These are phyloP conservation scores for Polyporus arcularius DNA, from an alignment of 768 basidiomycete species.

Conservation along the genomic window DNA sequence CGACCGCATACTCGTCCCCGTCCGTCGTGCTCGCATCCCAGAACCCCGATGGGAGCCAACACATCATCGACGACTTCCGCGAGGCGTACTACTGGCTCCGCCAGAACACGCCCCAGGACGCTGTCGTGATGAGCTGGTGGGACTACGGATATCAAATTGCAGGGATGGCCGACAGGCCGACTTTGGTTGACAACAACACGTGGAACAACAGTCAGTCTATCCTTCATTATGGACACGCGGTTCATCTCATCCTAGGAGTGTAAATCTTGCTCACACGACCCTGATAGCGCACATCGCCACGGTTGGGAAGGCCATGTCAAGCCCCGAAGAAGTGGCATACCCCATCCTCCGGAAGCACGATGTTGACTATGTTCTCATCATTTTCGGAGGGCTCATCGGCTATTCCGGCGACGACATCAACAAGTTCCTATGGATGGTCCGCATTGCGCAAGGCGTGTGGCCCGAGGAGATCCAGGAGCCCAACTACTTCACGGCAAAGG, in stretches of 20 bases:
- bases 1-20: conserved; percentile 94
- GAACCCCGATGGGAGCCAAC: conserved; percentile 80
- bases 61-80: conserved; percentile 98
- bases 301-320: conserved; percentile 98
- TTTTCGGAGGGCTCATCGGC: conserved; percentile 94
- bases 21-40: conserved; percentile 90
- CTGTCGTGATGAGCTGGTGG: conserved; percentile 99
- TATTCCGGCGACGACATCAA: conserved; percentile 99
- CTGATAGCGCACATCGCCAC: conserved; percentile 91
- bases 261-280: conserved; percentile 10
- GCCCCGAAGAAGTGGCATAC: conserved; percentile 91
- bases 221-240: not conserved
- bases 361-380: conserved; percentile 95
- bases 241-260: not conserved
- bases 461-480: conserved; percentile 97
- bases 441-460: conserved; percentile 94
- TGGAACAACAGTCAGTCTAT: conserved; percentile 93
- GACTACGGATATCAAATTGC: conserved; percentile 99
- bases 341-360: conserved; percentile 97
- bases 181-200: conserved; percentile 97
- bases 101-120: conserved; percentile 89
- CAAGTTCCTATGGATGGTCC: conserved; percentile 99
- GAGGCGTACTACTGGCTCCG: conserved; percentile 99
- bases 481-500: conserved; percentile 88
- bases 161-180: conserved; percentile 96